phyloP scores from a whole-genome alignment of 176 grass and related monocot genomes.

The Musa acuminata region DNA sequence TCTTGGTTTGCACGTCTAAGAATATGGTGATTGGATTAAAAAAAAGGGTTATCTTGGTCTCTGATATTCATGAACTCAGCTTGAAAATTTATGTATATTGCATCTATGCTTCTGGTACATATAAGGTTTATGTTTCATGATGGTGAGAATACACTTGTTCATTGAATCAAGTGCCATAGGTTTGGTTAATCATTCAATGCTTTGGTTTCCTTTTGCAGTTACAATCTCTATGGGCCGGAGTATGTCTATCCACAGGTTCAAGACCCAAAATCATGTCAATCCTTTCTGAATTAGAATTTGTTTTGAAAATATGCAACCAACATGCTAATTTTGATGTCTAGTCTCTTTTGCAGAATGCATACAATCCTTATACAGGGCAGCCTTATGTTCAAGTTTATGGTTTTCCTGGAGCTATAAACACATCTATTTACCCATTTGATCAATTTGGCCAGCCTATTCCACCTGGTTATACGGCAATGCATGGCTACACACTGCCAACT shows the following conservation, averaged over 20 bases:
- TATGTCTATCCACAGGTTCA: slow-evolving; percentile 87
- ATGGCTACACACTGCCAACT: slow-evolving; percentile 58
- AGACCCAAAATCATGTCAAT: slow-evolving; percentile 23
- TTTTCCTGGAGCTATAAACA: slow-evolving; percentile 50
- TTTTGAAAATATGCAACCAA: background rate
- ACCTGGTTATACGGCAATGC: slow-evolving; percentile 41
- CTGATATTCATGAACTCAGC: background rate
- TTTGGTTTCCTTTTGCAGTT: slow-evolving; percentile 63
- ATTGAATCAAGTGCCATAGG: slow-evolving; percentile 21
- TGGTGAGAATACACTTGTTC: background rate
- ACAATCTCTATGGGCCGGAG: slow-evolving; percentile 66
- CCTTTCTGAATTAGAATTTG: background rate
- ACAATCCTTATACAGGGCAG: slow-evolving; percentile 58
- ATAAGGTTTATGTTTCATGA: background rate
- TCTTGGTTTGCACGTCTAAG: background rate
- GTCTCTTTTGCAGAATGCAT: slow-evolving; percentile 51
- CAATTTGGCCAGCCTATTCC: slow-evolving; percentile 58
- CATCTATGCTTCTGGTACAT: background rate
- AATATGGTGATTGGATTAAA: background rate
- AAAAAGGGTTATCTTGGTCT: background rate
- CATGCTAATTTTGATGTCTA: background rate
- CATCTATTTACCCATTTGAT: slow-evolving; percentile 49
- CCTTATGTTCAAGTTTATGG: slow-evolving; percentile 74
- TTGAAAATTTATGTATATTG: background rate
- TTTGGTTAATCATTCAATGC: slow-evolving; percentile 21